Conservation (phyloP, 208 protist genomes). For the Acanthamoeba sp. region DNA sequence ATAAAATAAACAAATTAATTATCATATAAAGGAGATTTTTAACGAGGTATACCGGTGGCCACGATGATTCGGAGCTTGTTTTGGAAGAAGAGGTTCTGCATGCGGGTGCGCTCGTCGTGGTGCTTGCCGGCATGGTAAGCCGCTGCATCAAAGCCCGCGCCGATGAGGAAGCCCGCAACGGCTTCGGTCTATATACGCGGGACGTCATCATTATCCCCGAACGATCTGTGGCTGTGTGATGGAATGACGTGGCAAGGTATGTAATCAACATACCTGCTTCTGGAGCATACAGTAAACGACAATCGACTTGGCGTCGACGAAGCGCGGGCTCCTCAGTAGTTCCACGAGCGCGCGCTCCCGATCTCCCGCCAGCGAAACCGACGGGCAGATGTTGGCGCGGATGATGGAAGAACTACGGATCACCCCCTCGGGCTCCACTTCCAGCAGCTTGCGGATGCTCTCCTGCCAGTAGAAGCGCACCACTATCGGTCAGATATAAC, state of each 20-base stretch:
- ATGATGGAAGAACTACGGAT: conserved; percentile 25
- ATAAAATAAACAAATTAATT: neutral
- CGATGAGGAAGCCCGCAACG: neutral
- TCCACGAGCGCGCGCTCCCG: neutral
- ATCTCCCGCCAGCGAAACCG: neutral
- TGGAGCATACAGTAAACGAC: conserved; percentile 22
- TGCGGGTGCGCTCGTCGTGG: conserved; percentile 13
- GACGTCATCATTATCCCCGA: too few species aligned
- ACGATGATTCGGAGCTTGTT: conserved; percentile 52
- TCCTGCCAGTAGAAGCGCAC: neutral
- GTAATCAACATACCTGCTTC: conserved; percentile 26
- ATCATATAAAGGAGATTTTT: too few species aligned
- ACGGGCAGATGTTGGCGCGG: conserved; percentile 15
- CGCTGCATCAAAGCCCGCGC: conserved; percentile 6
- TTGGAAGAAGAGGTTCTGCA: conserved; percentile 59
- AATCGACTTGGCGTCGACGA: neutral
- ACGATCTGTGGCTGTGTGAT: too few species aligned
- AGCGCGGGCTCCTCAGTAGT: neutral
- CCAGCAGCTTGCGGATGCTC: conserved; percentile 14
- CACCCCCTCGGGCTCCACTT: neutral
- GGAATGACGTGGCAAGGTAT: too few species aligned
- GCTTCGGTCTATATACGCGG: conserved; percentile 28
- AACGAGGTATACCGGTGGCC: neutral
- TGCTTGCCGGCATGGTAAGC: conserved; percentile 3
- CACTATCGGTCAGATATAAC: neutral